Evolutionary conservation across 2,329 filamentous ascomycete species (phyloP), one percentile per base, ranked within the genome.

Genomic region (Neoscytalidium dimidiatum): DNA sequence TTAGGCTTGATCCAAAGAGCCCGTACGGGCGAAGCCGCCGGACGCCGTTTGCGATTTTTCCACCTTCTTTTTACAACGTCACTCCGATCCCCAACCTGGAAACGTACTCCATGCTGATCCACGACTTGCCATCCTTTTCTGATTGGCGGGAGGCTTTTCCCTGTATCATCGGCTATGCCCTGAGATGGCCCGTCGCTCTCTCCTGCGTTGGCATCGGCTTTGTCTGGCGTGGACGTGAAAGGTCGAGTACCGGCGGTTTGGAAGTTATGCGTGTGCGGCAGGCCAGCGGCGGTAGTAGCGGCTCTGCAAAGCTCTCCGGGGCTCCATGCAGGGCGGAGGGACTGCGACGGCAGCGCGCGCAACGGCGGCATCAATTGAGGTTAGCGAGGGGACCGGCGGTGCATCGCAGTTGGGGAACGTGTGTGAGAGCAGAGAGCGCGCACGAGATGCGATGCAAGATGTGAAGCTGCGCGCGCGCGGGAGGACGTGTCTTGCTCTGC

Each of bases 341-440:
- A 79, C 74, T 78, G 77, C 74, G 78, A 75, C 73, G 74, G 77
- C 67, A 76, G 71, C 43, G 77, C 72, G 69, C 77, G 77, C 73
- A 75, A 75, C 71, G 74, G 74, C 73, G 75, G 79, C 80, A 82
- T 82, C 74, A 81, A 81, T 77, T 76, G 73, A 46, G 41, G 61
- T 29, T 29, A 43, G 60, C 46, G 21, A 23, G 11, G 9, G 31
- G 60, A 31, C 46, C 46, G 33, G n/a, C 43, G 31, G 23, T 21
- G 58, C 43, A 62, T 48, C 43, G 38, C 49, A 31, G 21, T 19
- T 14, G 23, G 8, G n/a, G 21, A 26, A 58, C 23, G 21, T 11
- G 14, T 52, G 64, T 33, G n/a, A 31, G 43, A 4, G 43, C 11
- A 31, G 43, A 4, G 43, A 19, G 14, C 31, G 29, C 46, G 26